Conservation (phyloP, 2,329 filamentous ascomycete species). For the Cytospora paraplurivora region DNA sequence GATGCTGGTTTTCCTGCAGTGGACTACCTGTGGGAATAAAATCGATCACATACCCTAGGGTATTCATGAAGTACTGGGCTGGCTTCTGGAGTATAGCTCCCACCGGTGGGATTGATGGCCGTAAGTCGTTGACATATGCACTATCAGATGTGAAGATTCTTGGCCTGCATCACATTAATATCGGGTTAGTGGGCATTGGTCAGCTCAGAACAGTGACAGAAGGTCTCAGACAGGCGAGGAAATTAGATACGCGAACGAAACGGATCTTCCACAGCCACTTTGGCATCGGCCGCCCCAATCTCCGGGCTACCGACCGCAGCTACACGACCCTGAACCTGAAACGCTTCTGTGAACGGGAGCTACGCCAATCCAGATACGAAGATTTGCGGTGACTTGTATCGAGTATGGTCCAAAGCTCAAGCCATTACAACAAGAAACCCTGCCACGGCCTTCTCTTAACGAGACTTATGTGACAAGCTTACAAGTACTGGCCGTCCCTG, state of each 20-base stretch:
- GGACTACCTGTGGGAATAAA: too few species aligned
- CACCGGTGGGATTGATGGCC: too few species aligned
- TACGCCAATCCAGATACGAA: slow-evolving; percentile 54
- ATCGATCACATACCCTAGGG: too few species aligned
- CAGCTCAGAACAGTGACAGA: too few species aligned
- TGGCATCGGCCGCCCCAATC: background rate
- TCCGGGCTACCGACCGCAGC: slow-evolving; percentile 33
- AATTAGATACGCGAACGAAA: background rate
- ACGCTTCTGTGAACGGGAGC: slow-evolving; percentile 52
- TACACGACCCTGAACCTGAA: slow-evolving; percentile 47
- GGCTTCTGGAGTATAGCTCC: too few species aligned
- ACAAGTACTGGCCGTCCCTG: too few species aligned
- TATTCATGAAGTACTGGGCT: too few species aligned
- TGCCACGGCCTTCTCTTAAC: slow-evolving; percentile 54
- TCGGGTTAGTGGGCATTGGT: too few species aligned
- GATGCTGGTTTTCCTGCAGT: too few species aligned
- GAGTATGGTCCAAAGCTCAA: slow-evolving; percentile 51
- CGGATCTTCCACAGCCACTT: background rate
- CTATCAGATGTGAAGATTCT: too few species aligned
- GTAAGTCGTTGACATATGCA: too few species aligned
- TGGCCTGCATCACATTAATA: background rate
- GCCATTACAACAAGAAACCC: slow-evolving; percentile 49
- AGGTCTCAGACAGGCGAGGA: background rate
- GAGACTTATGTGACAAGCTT: slow-evolving; percentile 39
- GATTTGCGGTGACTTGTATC: slow-evolving; percentile 48